Evolutionary conservation across 164 flowering plant species (phyloP).

Genomic region (Liriodendron chinense): DNA sequence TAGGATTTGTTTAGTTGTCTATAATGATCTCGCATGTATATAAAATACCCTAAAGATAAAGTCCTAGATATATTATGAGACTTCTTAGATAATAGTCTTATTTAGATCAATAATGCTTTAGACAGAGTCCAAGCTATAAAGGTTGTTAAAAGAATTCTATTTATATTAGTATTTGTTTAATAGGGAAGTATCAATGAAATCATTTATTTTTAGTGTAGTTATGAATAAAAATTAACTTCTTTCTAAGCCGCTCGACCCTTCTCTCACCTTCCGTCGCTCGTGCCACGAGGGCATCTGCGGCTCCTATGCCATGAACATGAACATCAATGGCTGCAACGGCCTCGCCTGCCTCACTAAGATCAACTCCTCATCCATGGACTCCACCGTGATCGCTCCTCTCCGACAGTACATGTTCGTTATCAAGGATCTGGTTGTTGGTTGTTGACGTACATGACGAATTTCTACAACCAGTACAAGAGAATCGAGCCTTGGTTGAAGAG

Average conservation of each 20-base stretch:
- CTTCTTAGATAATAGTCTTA: too few species aligned
- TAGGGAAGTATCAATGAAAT: too few species aligned
- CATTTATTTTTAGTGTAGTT: too few species aligned
- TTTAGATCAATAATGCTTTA: too few species aligned
- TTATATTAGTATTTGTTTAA: too few species aligned
- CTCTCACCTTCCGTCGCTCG: slow-evolving; percentile 91
- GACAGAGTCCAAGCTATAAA: too few species aligned
- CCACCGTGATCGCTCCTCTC: slow-evolving; percentile 71
- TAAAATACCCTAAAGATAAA: too few species aligned
- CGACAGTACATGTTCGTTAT: slow-evolving; percentile 99
- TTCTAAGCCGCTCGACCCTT: slow-evolving; percentile 82
- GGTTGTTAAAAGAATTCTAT: too few species aligned
- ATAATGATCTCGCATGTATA: too few species aligned
- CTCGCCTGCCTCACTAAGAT: slow-evolving; percentile 93
- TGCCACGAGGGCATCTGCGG: slow-evolving; percentile 99
- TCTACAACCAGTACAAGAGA: slow-evolving; percentile 96
- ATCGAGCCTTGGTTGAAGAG: slow-evolving; percentile 99
- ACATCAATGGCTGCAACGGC: slow-evolving; percentile 92
- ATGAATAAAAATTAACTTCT: too few species aligned
- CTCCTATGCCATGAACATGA: slow-evolving; percentile 99
- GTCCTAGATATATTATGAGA: too few species aligned
- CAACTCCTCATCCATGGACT: slow-evolving; percentile 17
- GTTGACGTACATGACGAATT: slow-evolving; percentile 98
- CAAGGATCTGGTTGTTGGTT: slow-evolving; percentile 93
- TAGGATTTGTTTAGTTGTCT: too few species aligned